Percentiles rank a stretch among this genome's conserved stretches.
Conservation (phyloP, 352 stramenopile genomes). For the Globisporangium recalcitrans region DNA sequence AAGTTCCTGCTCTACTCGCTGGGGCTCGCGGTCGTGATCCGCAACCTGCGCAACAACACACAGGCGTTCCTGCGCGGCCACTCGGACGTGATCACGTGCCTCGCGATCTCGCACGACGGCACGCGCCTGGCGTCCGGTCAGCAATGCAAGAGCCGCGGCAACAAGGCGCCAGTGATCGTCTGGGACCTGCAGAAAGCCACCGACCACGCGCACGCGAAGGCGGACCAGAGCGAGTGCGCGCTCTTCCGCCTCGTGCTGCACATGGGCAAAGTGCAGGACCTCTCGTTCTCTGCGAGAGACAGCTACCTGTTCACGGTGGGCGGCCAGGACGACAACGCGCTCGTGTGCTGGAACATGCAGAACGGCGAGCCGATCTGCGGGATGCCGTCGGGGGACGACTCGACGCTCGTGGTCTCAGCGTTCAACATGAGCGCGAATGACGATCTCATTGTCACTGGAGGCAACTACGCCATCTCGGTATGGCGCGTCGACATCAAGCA, state of each 20-base stretch:
- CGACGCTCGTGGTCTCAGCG: slow-evolving; percentile 81
- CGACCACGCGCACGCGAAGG: slow-evolving; percentile 49
- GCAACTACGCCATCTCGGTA: slow-evolving; percentile 92
- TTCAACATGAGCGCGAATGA: slow-evolving; percentile 84
- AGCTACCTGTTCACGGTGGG: slow-evolving; percentile 91
- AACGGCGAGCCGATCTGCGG: slow-evolving; percentile 90
- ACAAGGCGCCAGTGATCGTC: slow-evolving; percentile 92
- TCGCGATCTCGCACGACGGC: slow-evolving; percentile 91
- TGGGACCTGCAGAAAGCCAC: slow-evolving; percentile 92
- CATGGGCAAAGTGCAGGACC: slow-evolving; percentile 91
- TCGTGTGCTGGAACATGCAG: slow-evolving; percentile 94
- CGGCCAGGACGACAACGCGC: slow-evolving; percentile 95
- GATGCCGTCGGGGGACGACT: slow-evolving; percentile 90
- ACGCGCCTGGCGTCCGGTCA: slow-evolving; percentile 87
- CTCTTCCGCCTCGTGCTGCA: slow-evolving; percentile 93
- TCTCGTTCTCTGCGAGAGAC: slow-evolving; percentile 88
- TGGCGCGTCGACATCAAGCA: slow-evolving; percentile 84
- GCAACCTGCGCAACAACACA: slow-evolving; percentile 63
- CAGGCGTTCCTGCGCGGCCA: slow-evolving; percentile 91
- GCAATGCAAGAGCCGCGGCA: slow-evolving; percentile 90
- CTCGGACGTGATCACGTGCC: slow-evolving; percentile 90
- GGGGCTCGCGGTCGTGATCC: slow-evolving; percentile 79
- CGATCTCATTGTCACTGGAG: slow-evolving; percentile 92
- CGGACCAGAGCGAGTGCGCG: slow-evolving; percentile 67
- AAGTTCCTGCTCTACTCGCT: slow-evolving; percentile 86